Percentiles rank a stretch among this genome's conserved stretches.
These are phyloP conservation scores for Solanum paucissectum DNA, from an alignment of 257 asterid species.

Conservation along the genomic window DNA sequence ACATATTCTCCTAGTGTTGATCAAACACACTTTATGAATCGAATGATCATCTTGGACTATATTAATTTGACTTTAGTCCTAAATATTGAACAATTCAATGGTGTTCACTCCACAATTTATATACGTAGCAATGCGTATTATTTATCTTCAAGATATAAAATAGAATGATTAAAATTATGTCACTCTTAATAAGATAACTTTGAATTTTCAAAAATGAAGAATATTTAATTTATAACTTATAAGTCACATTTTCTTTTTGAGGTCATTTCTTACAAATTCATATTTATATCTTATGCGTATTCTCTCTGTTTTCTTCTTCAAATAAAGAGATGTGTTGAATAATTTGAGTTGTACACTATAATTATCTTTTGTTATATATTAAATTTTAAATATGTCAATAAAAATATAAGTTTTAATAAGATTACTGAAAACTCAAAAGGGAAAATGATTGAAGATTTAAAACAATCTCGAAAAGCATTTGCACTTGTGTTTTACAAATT, in stretches of 20 bases:
- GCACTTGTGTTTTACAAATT: neutral
- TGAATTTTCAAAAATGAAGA: neutral
- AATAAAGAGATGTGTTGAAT: neutral
- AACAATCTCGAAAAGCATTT: neutral
- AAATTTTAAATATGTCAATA: neutral
- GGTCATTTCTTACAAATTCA: neutral
- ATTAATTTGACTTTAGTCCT: neutral
- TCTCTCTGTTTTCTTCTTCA: neutral
- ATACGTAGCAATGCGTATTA: neutral
- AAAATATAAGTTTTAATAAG: neutral
- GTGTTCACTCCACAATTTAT: neutral
- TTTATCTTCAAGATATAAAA: neutral
- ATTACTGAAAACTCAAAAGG: neutral
- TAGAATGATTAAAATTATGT: neutral
- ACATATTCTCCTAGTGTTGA: neutral
- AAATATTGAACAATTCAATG: neutral
- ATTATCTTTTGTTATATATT: neutral
- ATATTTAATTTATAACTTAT: neutral
- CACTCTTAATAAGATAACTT: neutral
- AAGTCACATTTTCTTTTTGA: neutral
- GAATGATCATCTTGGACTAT: neutral
- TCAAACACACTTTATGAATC: neutral
- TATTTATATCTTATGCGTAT: neutral
- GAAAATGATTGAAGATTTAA: neutral
- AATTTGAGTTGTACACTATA: neutral